Conservation (phyloP, 2,329 filamentous ascomycete genomes). For the Fusarium heterosporum region DNA sequence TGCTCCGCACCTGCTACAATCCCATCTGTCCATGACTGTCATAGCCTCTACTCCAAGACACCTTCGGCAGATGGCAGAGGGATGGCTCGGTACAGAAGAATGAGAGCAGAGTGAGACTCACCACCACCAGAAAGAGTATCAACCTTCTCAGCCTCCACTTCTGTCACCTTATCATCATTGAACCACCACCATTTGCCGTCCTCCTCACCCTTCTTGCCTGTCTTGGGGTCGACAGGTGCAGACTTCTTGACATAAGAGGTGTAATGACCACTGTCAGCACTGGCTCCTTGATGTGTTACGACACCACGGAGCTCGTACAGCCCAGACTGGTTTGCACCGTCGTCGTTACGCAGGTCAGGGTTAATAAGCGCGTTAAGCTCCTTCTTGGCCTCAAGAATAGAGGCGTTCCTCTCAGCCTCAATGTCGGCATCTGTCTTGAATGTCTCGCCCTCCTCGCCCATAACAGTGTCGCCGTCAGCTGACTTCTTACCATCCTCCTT, state of each 20-base stretch:
- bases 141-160: conserved; percentile 92
- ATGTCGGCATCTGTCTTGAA: conserved; percentile 96
- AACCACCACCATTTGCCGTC: conserved; percentile 99
- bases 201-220: conserved; percentile 81
- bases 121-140: conserved; percentile 90
- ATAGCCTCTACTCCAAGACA: conserved; percentile 41
- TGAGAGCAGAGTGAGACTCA: conserved; percentile 85
- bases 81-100: conserved; percentile 82
- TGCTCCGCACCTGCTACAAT: neutral
- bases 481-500: conserved; percentile 57
- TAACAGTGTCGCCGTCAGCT: conserved; percentile 75
- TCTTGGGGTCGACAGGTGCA: conserved; percentile 75
- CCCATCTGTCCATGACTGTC: neutral
- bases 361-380: conserved; percentile 84
- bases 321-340: conserved; percentile 90
- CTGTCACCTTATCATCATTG: conserved; percentile 96
- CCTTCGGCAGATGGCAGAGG: conserved; percentile 71
- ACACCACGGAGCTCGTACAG: conserved; percentile 95
- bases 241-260: conserved; percentile 98
- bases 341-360: conserved; percentile 78
- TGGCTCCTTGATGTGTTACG: conserved; percentile 95
- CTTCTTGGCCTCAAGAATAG: conserved; percentile 84
- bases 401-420: conserved; percentile 83
- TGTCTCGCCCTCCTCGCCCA: conserved; percentile 67
- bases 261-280: conserved; percentile 97